These are phyloP conservation scores for Kuraishia piskuri DNA, from an alignment of 805 yeast genomes.

Conservation along the genomic window DNA sequence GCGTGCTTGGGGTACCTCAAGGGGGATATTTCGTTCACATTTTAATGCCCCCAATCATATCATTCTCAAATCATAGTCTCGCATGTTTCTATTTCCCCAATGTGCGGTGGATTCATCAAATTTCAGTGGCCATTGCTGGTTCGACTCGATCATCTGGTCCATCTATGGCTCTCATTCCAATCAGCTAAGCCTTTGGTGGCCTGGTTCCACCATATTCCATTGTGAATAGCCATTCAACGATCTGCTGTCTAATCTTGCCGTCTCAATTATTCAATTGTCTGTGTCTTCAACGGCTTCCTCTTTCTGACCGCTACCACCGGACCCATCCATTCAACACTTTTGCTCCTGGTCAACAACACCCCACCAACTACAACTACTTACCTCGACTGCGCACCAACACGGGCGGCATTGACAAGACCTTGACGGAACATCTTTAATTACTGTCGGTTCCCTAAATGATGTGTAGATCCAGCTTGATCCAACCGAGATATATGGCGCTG, in stretches of 20 bases:
- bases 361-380: slow-evolving; percentile 23
- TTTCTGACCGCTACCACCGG: background rate
- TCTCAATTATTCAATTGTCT: background rate
- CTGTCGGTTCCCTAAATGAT: background rate
- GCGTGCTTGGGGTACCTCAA: too few relatives aligned
- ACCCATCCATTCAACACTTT: background rate
- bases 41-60: too few relatives aligned
- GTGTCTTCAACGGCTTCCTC: background rate
- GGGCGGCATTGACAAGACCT: slow-evolving; percentile 44
- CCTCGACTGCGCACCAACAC: slow-evolving; percentile 39
- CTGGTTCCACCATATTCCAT: background rate
- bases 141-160: too few relatives aligned
- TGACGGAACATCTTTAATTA: slow-evolving; percentile 38
- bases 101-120: background rate
- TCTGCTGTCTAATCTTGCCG: too few relatives aligned
- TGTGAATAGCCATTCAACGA: too few relatives aligned
- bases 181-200: background rate
- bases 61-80: background rate
- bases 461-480: background rate
- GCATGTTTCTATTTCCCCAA: background rate
- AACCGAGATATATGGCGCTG: background rate
- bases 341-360: background rate
- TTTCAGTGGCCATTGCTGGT: background rate
- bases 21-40: too few relatives aligned
- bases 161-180: background rate